Conservation (phyloP, 345 rosid genomes). For the Fremontodendron californicum region DNA sequence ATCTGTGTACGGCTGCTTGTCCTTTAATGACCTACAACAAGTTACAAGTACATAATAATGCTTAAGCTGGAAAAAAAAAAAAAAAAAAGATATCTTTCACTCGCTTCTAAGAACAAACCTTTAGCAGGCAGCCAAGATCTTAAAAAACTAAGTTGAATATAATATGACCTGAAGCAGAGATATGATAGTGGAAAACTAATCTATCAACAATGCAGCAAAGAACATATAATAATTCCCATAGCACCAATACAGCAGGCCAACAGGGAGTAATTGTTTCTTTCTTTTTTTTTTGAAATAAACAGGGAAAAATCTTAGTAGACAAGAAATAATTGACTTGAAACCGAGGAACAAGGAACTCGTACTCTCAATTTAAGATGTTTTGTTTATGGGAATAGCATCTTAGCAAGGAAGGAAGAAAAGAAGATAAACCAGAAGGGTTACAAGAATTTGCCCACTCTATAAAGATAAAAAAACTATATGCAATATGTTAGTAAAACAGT, state of each 20-base stretch:
- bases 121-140: background rate
- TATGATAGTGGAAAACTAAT: background rate
- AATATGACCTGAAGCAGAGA: background rate
- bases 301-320: background rate
- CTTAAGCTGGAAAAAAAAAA: conserved; percentile 3
- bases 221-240: background rate
- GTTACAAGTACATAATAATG: background rate
- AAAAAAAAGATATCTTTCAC: background rate
- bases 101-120: background rate
- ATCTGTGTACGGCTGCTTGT: conserved; percentile 64
- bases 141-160: background rate
- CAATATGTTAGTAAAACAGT: background rate
- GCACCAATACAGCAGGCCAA: background rate
- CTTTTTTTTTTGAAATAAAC: background rate
- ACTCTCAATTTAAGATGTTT: background rate
- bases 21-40: conserved; percentile 57
- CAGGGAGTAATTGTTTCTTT: background rate
- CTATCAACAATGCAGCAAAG: background rate
- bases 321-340: background rate
- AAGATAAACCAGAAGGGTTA: background rate
- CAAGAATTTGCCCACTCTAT: background rate
- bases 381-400: background rate
- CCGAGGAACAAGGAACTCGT: background rate
- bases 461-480: background rate
- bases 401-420: background rate